Base-by-base conservation (phyloP, 2,329 filamentous ascomycete species). In the Sclerotinia nivalis region DNA sequence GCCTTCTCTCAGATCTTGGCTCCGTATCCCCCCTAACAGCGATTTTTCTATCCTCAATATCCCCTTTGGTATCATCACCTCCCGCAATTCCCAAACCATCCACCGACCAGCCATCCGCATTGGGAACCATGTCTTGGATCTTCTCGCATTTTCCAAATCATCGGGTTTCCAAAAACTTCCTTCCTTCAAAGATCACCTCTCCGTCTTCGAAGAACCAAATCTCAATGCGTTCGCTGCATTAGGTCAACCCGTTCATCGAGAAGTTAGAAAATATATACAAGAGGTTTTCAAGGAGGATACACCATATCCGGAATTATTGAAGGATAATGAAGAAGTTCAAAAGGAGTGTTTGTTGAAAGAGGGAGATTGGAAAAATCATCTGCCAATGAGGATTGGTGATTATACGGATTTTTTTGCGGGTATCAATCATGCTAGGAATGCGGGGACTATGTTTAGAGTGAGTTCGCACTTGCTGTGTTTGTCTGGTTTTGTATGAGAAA, bases 351-450 rank as follows among this genome's bases (percentile, higher is more conserved):
- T 95, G 18, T 72, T 93, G 4, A 86, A 85, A 0, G 84, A 88
- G 61, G 82, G 83, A 6, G 81, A 87, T 28, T 86, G 89, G 62
- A 86, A 83, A 72, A 89, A 86, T 77, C 90, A 94, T 76, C 77
- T 95, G 10, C 92, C 92, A 2, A 89, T 96, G 87, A 83, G 85
- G 68, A 93, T 95, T 74, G 90, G 91, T 37, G 92, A 95, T 79
- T 96, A 95, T 79, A 93, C 92, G 1, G 92, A 96, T 80, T 96
- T 96, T 82, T 96, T 93, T 77, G 92, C 90, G 13, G 92, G 92
- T 20, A 82, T 90, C 73, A 90, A 94, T 78, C 92, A 96, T 80
- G 92, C 92, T 25, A 90, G 88, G 81, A 90, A 89, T 68, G 74
- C 75, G 68, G 77, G 76, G 20, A 56, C 68, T 7, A 71, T 71